Base-by-base conservation (phyloP, 345 rosid species). In the Acer campestre region DNA sequence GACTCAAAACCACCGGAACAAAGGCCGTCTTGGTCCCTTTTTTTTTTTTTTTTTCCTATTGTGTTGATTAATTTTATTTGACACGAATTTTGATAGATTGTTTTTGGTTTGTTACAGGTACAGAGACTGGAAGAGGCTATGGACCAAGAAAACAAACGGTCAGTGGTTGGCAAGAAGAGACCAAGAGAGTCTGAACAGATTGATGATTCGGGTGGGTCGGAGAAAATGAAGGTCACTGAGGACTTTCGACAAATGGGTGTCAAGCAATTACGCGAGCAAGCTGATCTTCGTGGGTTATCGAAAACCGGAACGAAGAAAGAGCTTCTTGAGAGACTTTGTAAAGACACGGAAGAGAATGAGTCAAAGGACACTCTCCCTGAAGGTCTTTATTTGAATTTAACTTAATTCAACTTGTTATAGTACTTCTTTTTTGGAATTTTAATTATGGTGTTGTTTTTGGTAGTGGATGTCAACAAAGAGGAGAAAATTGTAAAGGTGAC, bases 211-310 rank as follows among this genome's bases (percentile, higher is more conserved):
- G 70, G 35, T 16, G 83, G 81, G 49, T 75, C 85, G 25, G 88
- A 80, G 81, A 89, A 90, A 79, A 35, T 90, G 76, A 77, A 35
- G 67, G 91, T 85, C 25, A 73, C 82, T 72, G 94, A 85, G 29
- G 82, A 82, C 69, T 84, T 87, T 80, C 87, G 86, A 13, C 84
- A 68, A 66, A 88, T 92, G 95, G 85, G 80, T 80, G 78, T 93
- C 69, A 89, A 84, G 84, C 92, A 90, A 69, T 83, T 95, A 75
- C 97, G 98, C 0, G 90, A 92, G 31, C 90, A 88, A 86, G 91
- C 95, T 46, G 82, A 42, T 76, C 80, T 84, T 75, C 84, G 82
- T 53, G 90, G 94, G 58, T 53, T 93, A 76, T 80, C 85, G 23
- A 7, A 88, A 13, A 72, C 89, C 7, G 98, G 98, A 17, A 84